Conservation (phyloP, 2,329 filamentous ascomycete genomes). For the Colletotrichum noveboracense region DNA sequence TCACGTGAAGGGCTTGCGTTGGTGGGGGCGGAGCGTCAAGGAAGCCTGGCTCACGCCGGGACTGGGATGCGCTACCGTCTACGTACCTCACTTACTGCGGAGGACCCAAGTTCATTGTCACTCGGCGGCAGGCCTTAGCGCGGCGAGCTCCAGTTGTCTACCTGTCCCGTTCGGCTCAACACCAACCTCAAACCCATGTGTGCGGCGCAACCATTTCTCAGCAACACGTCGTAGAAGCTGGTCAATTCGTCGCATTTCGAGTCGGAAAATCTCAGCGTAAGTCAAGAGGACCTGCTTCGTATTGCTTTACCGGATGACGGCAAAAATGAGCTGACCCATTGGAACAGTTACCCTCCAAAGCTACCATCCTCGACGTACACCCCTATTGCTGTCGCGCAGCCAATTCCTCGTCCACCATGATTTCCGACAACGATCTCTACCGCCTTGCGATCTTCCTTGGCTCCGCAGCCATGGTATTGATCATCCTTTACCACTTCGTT, state of each 20-base stretch:
- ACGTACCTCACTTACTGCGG: background rate
- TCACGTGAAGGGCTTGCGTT: slow-evolving; percentile 21
- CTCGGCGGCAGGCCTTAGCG: slow-evolving; percentile 12
- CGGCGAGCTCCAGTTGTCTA: slow-evolving; percentile 18
- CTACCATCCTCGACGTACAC: slow-evolving; percentile 22
- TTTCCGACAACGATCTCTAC: slow-evolving; percentile 92
- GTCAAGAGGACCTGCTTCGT: background rate
- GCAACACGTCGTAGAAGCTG: background rate
- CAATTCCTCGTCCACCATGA: slow-evolving; percentile 68
- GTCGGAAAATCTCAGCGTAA: background rate
- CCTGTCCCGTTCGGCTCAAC: slow-evolving; percentile 14
- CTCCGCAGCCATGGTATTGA: slow-evolving; percentile 86
- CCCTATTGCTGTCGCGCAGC: slow-evolving; percentile 5
- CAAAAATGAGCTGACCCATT: background rate
- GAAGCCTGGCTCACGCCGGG: background rate
- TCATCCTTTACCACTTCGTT: slow-evolving; percentile 94
- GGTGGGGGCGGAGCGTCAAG: slow-evolving; percentile 20
- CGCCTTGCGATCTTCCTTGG: slow-evolving; percentile 91
- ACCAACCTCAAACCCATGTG: background rate
- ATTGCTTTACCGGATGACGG: background rate
- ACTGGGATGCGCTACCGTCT: background rate
- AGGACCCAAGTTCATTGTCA: slow-evolving; percentile 6
- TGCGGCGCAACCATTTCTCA: background rate
- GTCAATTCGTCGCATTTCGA: background rate
- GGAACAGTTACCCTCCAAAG: background rate